Conservation (phyloP, 2,329 filamentous ascomycete species). For the Cercospora zeae-maydis region DNA sequence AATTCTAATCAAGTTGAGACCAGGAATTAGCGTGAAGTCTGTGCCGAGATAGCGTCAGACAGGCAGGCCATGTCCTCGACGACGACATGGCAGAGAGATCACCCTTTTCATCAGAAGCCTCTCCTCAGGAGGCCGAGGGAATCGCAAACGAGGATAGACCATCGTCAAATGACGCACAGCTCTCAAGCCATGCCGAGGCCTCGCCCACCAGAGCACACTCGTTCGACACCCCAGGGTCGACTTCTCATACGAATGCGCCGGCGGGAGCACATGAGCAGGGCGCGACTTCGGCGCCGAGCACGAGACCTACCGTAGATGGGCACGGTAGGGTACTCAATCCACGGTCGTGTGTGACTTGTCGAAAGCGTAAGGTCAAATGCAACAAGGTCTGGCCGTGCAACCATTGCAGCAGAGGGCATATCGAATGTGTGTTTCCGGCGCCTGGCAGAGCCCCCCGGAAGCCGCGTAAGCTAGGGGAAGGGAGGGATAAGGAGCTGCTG, state of each 20-base stretch:
- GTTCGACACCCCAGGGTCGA: not conserved
- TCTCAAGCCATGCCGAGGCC: not conserved
- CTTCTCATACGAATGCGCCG: slow-evolving; percentile 8
- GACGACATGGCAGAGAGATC: not conserved
- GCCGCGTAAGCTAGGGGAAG: slow-evolving; percentile 62
- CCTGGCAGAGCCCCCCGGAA: slow-evolving; percentile 69
- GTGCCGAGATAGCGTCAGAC: not conserved
- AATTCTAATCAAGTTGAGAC: not conserved
- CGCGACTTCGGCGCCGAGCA: slow-evolving; percentile 1
- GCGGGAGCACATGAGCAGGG: slow-evolving; percentile 5
- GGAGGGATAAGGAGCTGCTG: slow-evolving; percentile 59
- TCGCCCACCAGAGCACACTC: not conserved
- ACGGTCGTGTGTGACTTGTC: slow-evolving; percentile 51
- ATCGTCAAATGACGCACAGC: not conserved
- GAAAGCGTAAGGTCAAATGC: slow-evolving; percentile 67
- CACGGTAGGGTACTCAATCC: slow-evolving; percentile 38
- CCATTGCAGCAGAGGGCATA: slow-evolving; percentile 68
- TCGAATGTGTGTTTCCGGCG: slow-evolving; percentile 70
- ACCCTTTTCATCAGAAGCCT: not conserved
- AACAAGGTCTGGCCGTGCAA: slow-evolving; percentile 74
- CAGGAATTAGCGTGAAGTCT: not conserved
- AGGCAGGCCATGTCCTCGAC: not conserved
- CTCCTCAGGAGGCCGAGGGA: not conserved
- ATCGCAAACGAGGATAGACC: not conserved
- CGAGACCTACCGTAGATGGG: slow-evolving; percentile 29